Conservation (phyloP, 2,329 filamentous ascomycete genomes). For the Cryphonectria naterciae region DNA sequence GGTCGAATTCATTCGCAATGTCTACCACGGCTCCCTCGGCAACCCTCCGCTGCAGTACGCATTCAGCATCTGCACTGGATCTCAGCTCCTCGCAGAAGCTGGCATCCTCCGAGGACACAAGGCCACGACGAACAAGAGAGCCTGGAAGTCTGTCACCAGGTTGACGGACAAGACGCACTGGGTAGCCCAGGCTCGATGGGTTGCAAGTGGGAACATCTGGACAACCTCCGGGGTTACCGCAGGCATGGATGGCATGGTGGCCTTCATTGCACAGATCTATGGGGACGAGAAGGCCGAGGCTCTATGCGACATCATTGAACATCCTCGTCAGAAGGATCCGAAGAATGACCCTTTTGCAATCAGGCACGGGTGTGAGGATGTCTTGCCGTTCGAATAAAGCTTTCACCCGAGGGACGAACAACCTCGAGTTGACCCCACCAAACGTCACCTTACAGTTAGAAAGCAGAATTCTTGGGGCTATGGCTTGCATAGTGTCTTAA, state of each 20-base stretch:
- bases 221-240: constrained; percentile 61
- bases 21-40: constrained; percentile 33
- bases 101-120: constrained; percentile 56
- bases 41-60: constrained; percentile 48
- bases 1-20: constrained; percentile 45
- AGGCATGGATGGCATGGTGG: constrained; percentile 64
- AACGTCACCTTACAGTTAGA: not conserved
- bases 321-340: constrained; percentile 56
- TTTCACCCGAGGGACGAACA: not conserved
- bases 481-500: not conserved
- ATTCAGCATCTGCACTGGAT: constrained; percentile 62
- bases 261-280: constrained; percentile 58
- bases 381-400: not conserved
- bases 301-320: constrained; percentile 60
- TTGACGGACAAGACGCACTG: constrained; percentile 51
- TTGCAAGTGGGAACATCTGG: constrained; percentile 61
- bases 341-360: constrained; percentile 58
- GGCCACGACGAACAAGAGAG: constrained; percentile 62
- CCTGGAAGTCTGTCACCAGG: constrained; percentile 47
- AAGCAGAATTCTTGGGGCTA: not conserved
- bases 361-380: not conserved
- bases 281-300: constrained; percentile 53
- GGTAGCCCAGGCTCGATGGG: constrained; percentile 60
- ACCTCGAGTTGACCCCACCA: too few species aligned
- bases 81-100: constrained; percentile 52